A percentile compares a stretch with the other conserved stretches of the same genome.
Conservation (phyloP, 2,329 filamentous ascomycete genomes). For the Beauveria brongniartii region DNA sequence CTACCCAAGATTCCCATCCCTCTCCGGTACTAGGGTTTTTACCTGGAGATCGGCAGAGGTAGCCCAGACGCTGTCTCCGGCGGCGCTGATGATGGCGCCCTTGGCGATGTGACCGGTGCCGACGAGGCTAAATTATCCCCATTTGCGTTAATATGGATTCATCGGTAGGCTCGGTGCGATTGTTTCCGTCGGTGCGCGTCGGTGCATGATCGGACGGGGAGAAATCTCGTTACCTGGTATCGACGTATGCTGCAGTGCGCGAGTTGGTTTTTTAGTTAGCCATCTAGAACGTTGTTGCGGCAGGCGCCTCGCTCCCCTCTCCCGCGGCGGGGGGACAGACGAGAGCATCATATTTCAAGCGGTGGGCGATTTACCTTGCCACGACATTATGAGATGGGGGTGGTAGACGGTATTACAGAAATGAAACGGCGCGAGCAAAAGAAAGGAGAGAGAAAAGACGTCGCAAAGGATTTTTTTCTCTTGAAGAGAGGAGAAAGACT, state of each 20-base stretch:
- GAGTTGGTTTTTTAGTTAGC: conserved; percentile 14
- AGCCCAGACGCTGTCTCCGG: conserved; percentile 77
- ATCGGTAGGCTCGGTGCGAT: not conserved
- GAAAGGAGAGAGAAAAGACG: not conserved
- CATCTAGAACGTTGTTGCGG: conserved; percentile 16
- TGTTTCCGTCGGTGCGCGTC: not conserved
- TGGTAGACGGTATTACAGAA: conserved; percentile 3
- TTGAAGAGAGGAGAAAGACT: conserved; percentile 7
- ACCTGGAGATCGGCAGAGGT: conserved; percentile 63
- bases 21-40: conserved; percentile 22
- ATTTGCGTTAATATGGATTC: conserved; percentile 14
- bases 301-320: conserved; percentile 17
- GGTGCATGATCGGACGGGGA: not conserved
- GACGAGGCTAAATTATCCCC: conserved; percentile 55
- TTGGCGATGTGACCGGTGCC: conserved; percentile 72
- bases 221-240: conserved; percentile 32
- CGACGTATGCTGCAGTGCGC: conserved; percentile 38
- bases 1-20: too few relatives aligned
- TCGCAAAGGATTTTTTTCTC: not conserved
- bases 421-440: not conserved
- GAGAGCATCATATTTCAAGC: conserved; percentile 4
- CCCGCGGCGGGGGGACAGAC: conserved; percentile 10
- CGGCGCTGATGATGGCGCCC: conserved; percentile 73
- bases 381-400: conserved; percentile 50
- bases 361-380: conserved; percentile 53